Conservation (phyloP, 2,329 filamentous ascomycete species). For the Aureobasidium sp. region DNA sequence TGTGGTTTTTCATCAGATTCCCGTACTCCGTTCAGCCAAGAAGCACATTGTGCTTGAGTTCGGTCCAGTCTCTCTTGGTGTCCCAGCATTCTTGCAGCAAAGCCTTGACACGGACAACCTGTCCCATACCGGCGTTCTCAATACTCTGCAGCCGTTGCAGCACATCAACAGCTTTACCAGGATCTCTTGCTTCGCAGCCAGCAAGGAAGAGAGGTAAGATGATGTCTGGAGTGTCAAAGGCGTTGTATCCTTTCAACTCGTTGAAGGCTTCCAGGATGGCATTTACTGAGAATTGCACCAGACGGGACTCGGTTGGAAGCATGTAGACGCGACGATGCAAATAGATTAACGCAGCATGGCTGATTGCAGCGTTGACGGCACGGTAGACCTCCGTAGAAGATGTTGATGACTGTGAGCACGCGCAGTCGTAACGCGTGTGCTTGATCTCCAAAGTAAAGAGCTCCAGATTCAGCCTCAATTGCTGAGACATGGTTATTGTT, state of each 20-base stretch:
- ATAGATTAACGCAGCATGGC: slow-evolving; percentile 10
- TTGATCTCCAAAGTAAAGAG: slow-evolving; percentile 10
- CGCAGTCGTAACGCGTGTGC: slow-evolving; percentile 12
- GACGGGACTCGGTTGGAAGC: slow-evolving; percentile 1
- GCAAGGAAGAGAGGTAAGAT: slow-evolving; percentile 15
- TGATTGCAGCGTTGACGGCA: slow-evolving; percentile 12
- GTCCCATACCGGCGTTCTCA: slow-evolving; percentile 14
- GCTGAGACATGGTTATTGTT: slow-evolving; percentile 10
- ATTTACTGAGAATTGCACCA: slow-evolving; percentile 14
- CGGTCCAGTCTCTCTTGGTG: slow-evolving; percentile 4
- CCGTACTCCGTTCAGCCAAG: background rate
- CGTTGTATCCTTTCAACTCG: slow-evolving; percentile 8
- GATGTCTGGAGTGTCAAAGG: slow-evolving; percentile 15
- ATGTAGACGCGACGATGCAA: slow-evolving; percentile 10
- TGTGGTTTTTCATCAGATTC: background rate
- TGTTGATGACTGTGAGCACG: background rate
- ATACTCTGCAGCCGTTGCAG: slow-evolving; percentile 14
- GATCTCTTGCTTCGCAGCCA: slow-evolving; percentile 10
- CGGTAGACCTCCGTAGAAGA: slow-evolving; percentile 10
- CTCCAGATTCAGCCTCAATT: slow-evolving; percentile 12
- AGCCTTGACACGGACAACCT: slow-evolving; percentile 5
- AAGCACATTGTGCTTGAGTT: slow-evolving; percentile 13
- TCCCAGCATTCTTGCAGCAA: slow-evolving; percentile 15
- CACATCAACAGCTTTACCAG: background rate
- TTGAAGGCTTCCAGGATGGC: slow-evolving; percentile 9